Base-by-base conservation (phyloP, 2,329 filamentous ascomycete species). In the Pezicula carpinea region DNA sequence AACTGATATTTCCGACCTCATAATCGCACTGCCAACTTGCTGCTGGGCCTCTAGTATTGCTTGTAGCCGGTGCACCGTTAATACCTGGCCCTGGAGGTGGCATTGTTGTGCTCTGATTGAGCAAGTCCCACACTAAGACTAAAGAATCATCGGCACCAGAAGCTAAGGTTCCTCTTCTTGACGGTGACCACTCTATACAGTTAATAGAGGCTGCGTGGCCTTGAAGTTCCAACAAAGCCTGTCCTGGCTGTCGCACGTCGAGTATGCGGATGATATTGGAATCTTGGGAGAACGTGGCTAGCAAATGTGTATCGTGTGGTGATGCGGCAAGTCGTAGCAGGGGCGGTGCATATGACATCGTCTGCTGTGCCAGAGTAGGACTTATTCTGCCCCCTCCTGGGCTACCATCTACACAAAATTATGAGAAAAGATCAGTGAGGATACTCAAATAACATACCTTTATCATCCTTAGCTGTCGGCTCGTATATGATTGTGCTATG, bases 401-500 rank as follows among this genome's bases (percentile, higher is more conserved):
- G 54, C 76, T 80, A 54, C 71, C 66, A 63, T 81, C 79, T 62
- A 17, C 29, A 35, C 7, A 17, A 44, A 44, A 60, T 53, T 15
- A 44, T 22, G 8, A 15, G 22, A 29, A 19, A 22, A 11, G 14
- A 33, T 14, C 1, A 36, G 7, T 18, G 18, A 22, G 14, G 26
- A 19, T 22, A 15, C 6, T 26, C 31, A 3, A 10, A 34, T 26
- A 18, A 63, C 71, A 55, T 72, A 89, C 87, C 78, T 73, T 80
- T 71, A 38, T 85, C 81, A 52, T 85, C 83, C 69, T 96, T 96
- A 56, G 90, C 87, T 0, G 89, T 92, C 4, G 93, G 93, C 67
- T 99, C 93, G 66, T 99, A 99, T 54, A 99, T 99, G 65, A 99
- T 99, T 43, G 93, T 99, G 56, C 91, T 96, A 66, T 99, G 93